Percentiles rank a stretch among this genome's conserved stretches.
Conservation (phyloP, 78 protist species). For the Fonticula alba region DNA sequence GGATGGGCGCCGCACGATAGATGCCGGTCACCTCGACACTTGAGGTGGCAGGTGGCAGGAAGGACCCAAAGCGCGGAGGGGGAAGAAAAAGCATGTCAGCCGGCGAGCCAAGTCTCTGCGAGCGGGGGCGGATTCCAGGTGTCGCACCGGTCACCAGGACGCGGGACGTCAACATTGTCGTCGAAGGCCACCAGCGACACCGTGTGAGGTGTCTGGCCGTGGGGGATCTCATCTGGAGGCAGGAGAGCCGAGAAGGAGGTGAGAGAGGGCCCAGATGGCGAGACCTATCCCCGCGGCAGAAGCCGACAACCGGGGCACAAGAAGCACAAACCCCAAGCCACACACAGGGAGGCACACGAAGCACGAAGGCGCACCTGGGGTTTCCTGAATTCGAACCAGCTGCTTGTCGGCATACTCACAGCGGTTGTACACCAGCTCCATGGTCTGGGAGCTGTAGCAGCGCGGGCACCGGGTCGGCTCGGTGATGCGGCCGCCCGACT, state of each 20-base stretch:
- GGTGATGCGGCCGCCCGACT: not conserved
- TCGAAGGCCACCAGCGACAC: slow-evolving; percentile 50
- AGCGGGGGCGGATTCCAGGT: no score
- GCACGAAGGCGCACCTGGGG: slow-evolving; percentile 51
- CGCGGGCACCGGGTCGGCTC: slow-evolving; percentile 60
- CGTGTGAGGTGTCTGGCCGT: slow-evolving; percentile 19
- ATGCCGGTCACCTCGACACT: slow-evolving; percentile 82
- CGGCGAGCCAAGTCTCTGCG: no score
- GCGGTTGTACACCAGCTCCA: slow-evolving; percentile 74
- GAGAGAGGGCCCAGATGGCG: not conserved
- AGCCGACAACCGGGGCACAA: not conserved
- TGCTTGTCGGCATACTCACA: slow-evolving; percentile 86
- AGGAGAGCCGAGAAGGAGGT: not conserved
- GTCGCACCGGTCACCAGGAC: slow-evolving; percentile 85
- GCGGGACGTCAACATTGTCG: slow-evolving; percentile 65
- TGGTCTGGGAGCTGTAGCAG: slow-evolving; percentile 27
- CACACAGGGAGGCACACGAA: not conserved
- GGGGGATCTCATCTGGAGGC: slow-evolving; percentile 24
- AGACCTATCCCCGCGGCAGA: not conserved
- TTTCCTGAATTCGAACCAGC: slow-evolving; percentile 73
- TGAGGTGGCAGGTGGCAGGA: not conserved
- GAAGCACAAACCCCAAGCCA: not conserved
- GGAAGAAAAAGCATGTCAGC: no score
- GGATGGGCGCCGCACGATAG: slow-evolving; percentile 46
- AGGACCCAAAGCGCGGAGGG: not conserved